Base-by-base conservation (phyloP, 2,329 filamentous ascomycete genomes). In the Colletotrichum eremochloae region DNA sequence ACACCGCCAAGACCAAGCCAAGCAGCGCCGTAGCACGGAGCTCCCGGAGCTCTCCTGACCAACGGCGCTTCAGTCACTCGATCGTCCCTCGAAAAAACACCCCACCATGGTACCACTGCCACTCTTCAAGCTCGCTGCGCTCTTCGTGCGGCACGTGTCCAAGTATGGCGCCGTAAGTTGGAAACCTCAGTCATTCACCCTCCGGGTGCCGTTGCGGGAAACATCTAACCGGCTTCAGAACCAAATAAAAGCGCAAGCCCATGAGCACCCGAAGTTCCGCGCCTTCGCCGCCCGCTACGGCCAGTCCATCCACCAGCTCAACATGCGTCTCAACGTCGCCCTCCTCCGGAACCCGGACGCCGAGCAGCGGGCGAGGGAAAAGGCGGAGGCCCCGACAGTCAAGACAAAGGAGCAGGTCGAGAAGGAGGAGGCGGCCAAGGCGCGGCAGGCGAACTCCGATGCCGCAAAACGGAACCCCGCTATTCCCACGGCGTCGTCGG, bases 131-230 rank as follows among this genome's bases (percentile, higher is more conserved):
- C 88, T 92, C 75, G 90, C 87, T 31, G 81, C 90, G 68, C 84
- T 92, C 58, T 90, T 92, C 75, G 84, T 92, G 77, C 87, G 89
- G 76, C 90, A 92, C 78, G 82, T 92, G 65, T 92, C 90, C 68
- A 92, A 92, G 82, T 92, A 92, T 84, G 90, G 90, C 78, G 90
- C 90, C 67, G 90, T 92, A 87, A 76, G 89, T 82, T 58, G 60
- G n/a, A 20, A 55, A n/a, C 14, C 53, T 64, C 36, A 29, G 1
- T 31, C 33, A 18, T 6, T 12, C 29, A 11, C 18, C 33, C 38
- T 38, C n/a, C 11, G 20, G 33, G 20, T 7, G 53, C 20, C 33
- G 12, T 57, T 24, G 9, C 15, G 36, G 36, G 20, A 24, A 24
- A 36, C 7, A 15, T 57, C 55, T 57, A 15, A 57, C 55, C 55